A percentile compares a stretch with the other conserved stretches of the same genome.
These are phyloP conservation scores for Saccharum hybrid DNA, from an alignment of 202 grass and related monocot species.

Conservation along the genomic window DNA sequence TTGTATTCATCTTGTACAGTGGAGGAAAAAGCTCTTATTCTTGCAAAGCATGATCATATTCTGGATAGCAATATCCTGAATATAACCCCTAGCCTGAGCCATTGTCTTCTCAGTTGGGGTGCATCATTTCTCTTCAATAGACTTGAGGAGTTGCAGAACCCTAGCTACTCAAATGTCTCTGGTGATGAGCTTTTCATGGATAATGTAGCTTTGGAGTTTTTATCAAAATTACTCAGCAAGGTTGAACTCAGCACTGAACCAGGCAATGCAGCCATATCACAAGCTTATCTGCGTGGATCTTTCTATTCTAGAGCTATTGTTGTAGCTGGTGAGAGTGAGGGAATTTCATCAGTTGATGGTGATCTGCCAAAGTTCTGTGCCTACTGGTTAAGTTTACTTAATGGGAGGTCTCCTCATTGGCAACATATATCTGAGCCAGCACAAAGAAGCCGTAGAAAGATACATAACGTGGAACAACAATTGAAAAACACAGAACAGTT, in stretches of 20 bases:
- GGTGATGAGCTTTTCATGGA: constrained; percentile 50
- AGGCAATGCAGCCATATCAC: constrained; percentile 46
- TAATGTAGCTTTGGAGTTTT: constrained; percentile 56
- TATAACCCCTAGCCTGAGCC: constrained; percentile 65
- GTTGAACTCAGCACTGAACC: constrained; percentile 42
- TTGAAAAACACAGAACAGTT: constrained; percentile 50
- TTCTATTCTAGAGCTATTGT: constrained; percentile 70
- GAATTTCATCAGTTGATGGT: constrained; percentile 63
- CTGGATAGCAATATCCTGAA: constrained; percentile 73
- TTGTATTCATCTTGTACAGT: constrained; percentile 81
- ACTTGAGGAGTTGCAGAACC: constrained; percentile 69
- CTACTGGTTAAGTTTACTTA: constrained; percentile 79
- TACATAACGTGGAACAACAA: constrained; percentile 57
- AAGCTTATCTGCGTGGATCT: constrained; percentile 60
- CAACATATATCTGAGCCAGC: constrained; percentile 71
- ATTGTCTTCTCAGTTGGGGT: constrained; percentile 94
- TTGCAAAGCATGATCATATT: constrained; percentile 75
- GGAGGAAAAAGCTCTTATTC: constrained; percentile 85
- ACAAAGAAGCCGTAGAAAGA: constrained; percentile 79
- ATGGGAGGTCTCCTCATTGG: constrained; percentile 71
- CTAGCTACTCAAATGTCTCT: constrained; percentile 32
- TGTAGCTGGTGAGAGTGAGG: constrained; percentile 75
- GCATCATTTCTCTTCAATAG: constrained; percentile 67
- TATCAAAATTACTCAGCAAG: constrained; percentile 48
- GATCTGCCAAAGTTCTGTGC: constrained; percentile 68